Conservation (phyloP, 2,329 filamentous ascomycete genomes). For the Epichloe scottii region DNA sequence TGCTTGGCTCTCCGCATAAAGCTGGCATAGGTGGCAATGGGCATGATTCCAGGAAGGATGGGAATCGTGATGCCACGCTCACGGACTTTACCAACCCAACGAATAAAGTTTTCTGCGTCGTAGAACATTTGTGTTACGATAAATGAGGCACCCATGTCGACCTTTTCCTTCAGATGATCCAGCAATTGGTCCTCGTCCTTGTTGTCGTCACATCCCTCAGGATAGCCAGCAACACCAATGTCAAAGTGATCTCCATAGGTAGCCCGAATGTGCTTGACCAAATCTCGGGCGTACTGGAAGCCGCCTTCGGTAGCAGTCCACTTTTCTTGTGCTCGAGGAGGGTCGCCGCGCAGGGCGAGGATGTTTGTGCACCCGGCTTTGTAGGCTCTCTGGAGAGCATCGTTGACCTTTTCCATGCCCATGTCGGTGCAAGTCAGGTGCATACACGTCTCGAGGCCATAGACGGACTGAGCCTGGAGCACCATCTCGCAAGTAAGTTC, state of each 20-base stretch:
- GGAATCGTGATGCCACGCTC: constrained; percentile 72
- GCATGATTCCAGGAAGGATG: constrained; percentile 78
- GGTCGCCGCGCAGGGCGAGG: constrained; percentile 82
- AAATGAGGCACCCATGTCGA: constrained; percentile 85
- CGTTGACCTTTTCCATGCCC: constrained; percentile 82
- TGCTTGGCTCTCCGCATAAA: constrained; percentile 85
- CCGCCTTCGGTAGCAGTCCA: constrained; percentile 81
- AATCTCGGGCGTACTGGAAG: constrained; percentile 84
- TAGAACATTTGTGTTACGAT: constrained; percentile 99
- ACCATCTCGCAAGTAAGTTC: constrained; percentile 97
- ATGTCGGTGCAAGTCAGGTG: constrained; percentile 98
- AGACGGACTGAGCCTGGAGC: constrained; percentile 83
- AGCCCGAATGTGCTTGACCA: constrained; percentile 71
- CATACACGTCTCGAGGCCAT: constrained; percentile 97
- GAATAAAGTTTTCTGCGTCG: constrained; percentile 86
- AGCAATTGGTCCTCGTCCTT: constrained; percentile 74
- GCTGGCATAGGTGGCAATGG: constrained; percentile 84
- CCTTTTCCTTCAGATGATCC: constrained; percentile 91
- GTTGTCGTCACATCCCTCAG: constrained; percentile 90
- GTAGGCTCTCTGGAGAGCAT: constrained; percentile 77
- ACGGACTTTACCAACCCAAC: constrained; percentile 79
- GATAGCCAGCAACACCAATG: constrained; percentile 93
- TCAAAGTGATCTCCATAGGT: constrained; percentile 70
- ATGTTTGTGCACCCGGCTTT: constrained; percentile 97
- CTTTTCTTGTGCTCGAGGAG: constrained; percentile 82